Percentiles rank a stretch among this genome's conserved stretches.
Evolutionary conservation across 2,329 filamentous ascomycete genomes (phyloP).

Genomic region (Nannizziopsis arthrosporioides): DNA sequence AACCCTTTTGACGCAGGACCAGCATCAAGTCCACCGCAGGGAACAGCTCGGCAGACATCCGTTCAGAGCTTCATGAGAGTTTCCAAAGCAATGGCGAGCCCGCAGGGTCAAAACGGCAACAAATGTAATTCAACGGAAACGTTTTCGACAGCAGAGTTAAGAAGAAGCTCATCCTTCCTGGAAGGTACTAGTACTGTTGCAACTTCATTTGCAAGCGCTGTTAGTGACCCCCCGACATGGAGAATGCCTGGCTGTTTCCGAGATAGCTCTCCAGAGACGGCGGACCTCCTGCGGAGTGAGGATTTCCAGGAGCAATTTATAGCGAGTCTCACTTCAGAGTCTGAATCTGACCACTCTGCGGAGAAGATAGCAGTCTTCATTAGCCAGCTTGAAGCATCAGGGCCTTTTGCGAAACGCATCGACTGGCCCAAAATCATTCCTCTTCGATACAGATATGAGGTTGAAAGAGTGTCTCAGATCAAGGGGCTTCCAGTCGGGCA

Average conservation of each 20-base stretch:
- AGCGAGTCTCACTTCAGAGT: not conserved
- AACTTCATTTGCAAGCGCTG: constrained; percentile 10
- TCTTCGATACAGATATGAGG: constrained; percentile 29
- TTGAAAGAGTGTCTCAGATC: constrained; percentile 26
- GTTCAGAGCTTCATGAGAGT: constrained; percentile 5
- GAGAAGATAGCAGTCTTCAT: constrained; percentile 19
- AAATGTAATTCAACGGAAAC: not conserved
- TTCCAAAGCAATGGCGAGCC: not conserved
- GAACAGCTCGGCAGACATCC: not conserved
- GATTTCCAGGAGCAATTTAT: constrained; percentile 3
- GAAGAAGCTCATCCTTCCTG: constrained; percentile 3
- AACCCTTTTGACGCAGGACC: not conserved
- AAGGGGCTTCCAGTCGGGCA: constrained; percentile 22
- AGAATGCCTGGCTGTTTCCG: not conserved
- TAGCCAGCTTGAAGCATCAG: constrained; percentile 21
- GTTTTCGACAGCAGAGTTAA: constrained; percentile 7
- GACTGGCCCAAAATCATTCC: constrained; percentile 22
- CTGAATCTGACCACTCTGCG: constrained; percentile 2
- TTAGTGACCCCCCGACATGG: not conserved
- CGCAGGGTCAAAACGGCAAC: not conserved
- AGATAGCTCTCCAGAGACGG: not conserved
- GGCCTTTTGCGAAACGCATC: constrained; percentile 25
- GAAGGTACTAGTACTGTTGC: constrained; percentile 5
- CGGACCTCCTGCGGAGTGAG: not conserved
- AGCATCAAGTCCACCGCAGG: not conserved